Percentiles rank a stretch among this genome's conserved stretches.
These are phyloP conservation scores for Danielozyma ontarioensis DNA, from an alignment of 805 yeast genomes.

Conservation along the genomic window DNA sequence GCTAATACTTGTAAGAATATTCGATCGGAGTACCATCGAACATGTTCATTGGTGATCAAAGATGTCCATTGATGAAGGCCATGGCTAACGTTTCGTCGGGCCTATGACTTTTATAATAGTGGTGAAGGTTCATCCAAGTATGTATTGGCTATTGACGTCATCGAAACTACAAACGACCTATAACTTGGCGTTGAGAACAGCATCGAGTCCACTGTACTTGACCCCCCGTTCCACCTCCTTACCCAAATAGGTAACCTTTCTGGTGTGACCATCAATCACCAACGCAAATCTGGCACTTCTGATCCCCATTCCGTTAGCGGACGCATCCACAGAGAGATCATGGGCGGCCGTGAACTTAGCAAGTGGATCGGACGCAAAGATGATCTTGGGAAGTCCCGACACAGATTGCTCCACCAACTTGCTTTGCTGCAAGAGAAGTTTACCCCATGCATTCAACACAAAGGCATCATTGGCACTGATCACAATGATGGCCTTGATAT, in stretches of 20 bases:
- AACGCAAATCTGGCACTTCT: constrained; percentile 39
- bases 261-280: constrained; percentile 21
- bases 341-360: constrained; percentile 27
- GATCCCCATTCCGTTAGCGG: constrained; percentile 32
- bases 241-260: constrained; percentile 30
- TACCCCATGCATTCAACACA: constrained; percentile 41
- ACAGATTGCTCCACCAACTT: constrained; percentile 3
- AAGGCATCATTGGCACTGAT: constrained; percentile 40
- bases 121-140: too few relatives aligned
- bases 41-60: too few relatives aligned
- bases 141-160: too few relatives aligned
- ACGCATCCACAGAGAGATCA: constrained; percentile 29
- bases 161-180: too few relatives aligned
- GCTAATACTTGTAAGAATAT: too few relatives aligned
- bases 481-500: constrained; percentile 28
- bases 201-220: constrained; percentile 31
- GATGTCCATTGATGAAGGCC: too few relatives aligned
- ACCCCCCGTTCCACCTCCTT: constrained; percentile 29
- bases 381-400: constrained; percentile 18
- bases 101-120: too few relatives aligned
- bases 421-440: constrained; percentile 27
- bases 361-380: constrained; percentile 37
- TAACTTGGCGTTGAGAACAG: constrained; percentile 32
- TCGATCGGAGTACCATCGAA: too few relatives aligned
- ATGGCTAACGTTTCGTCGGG: too few relatives aligned